phyloP scores from a whole-genome alignment of 768 basidiomycete species.

The Mycena kentingensis region DNA sequence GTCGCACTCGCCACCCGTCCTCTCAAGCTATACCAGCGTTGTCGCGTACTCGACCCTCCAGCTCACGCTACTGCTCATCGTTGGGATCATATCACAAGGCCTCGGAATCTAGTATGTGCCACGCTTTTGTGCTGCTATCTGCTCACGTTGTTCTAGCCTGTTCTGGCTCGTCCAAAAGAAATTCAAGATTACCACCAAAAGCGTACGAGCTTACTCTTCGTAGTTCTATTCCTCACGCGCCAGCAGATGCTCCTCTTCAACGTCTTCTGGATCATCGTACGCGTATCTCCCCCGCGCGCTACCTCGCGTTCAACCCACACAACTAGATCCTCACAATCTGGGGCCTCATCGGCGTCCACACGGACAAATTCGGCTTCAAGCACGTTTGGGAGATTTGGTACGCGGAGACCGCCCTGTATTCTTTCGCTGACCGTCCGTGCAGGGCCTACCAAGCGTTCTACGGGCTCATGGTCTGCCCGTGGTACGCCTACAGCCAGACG shows the following conservation, averaged over 20 bases:
- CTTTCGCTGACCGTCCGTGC: not conserved
- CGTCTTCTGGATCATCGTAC: conserved; percentile 69
- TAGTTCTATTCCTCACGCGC: not conserved
- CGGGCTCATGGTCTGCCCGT: conserved; percentile 74
- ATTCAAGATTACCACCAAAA: conserved; percentile 64
- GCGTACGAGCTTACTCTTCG: conserved; percentile 34
- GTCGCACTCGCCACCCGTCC: not conserved
- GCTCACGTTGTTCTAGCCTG: conserved; percentile 36
- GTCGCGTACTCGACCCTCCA: conserved; percentile 74
- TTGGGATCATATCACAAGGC: conserved; percentile 65
- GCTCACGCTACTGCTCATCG: conserved; percentile 64
- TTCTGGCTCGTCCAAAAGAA: conserved; percentile 73
- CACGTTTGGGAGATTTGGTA: conserved; percentile 82
- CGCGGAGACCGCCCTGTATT: conserved; percentile 16
- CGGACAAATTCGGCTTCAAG: conserved; percentile 76
- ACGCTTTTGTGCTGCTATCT: not conserved
- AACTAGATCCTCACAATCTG: conserved; percentile 63
- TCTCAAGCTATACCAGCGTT: conserved; percentile 41
- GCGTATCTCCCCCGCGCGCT: conserved; percentile 12
- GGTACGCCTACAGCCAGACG: conserved; percentile 82
- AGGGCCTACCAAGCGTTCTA: conserved; percentile 74
- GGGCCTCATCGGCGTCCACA: conserved; percentile 79
- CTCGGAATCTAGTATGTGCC: conserved; percentile 65
- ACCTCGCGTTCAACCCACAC: not conserved
- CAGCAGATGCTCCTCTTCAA: conserved; percentile 70